These are phyloP conservation scores for Arthrobotrys musiformis DNA, from an alignment of 2,329 filamentous ascomycete genomes.

Conservation along the genomic window DNA sequence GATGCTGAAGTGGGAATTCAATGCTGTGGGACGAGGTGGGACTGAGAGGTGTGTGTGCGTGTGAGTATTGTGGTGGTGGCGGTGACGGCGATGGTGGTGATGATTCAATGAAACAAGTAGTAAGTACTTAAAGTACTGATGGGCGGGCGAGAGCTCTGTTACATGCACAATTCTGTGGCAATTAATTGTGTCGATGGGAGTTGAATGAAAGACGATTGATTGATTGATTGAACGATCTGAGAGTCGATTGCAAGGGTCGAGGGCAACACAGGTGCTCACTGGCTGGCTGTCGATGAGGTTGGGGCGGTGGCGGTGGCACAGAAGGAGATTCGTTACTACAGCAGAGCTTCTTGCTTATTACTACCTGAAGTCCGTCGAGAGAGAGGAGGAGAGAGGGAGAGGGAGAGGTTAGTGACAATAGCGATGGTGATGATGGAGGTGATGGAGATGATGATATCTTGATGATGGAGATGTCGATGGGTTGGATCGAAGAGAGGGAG, in stretches of 20 bases:
- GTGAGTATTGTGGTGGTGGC: slow-evolving; percentile 4
- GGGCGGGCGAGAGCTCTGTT: neutral
- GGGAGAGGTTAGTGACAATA: neutral
- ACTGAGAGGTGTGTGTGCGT: too few species aligned
- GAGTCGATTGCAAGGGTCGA: neutral
- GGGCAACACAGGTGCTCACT: slow-evolving; percentile 19
- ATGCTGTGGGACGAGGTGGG: slow-evolving; percentile 20
- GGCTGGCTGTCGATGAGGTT: slow-evolving; percentile 11
- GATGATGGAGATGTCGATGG: neutral
- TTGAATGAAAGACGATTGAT: too few species aligned
- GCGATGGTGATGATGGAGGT: neutral
- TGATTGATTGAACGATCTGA: too few species aligned
- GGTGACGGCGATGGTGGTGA: neutral
- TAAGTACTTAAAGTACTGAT: neutral
- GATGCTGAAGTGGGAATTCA: slow-evolving; percentile 30
- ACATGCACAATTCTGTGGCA: neutral
- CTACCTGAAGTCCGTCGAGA: too few species aligned
- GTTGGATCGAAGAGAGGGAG: neutral
- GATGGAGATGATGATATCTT: neutral
- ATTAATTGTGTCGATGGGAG: neutral
- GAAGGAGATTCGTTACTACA: slow-evolving; percentile 37
- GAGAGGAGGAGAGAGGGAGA: neutral
- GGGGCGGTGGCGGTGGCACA: slow-evolving; percentile 35
- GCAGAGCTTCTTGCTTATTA: too few species aligned
- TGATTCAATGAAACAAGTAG: slow-evolving; percentile 5